Base-by-base conservation (phyloP, 345 rosid genomes). In the Ricinus communis region DNA sequence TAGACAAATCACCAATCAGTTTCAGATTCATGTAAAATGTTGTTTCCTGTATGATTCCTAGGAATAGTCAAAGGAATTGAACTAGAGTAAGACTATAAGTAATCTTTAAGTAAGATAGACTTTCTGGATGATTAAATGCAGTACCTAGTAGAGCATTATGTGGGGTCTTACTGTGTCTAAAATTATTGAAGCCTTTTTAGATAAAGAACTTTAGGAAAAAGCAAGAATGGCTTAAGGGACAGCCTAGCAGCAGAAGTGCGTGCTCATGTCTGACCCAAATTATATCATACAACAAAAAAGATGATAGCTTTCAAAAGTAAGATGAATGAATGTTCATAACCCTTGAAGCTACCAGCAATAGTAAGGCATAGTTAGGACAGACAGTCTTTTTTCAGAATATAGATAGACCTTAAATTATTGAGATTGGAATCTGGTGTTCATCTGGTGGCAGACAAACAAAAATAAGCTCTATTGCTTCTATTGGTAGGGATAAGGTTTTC, bases 101-200 rank as follows among this genome's bases (percentile, higher is more conserved):
- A 61, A 67, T 4, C 6, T 33, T 33, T 33, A 33, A 33, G 38
- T 33, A 33, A 33, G 38, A 33, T 33, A 43, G 22, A 12, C 40
- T 53, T 56, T 64, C 63, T 9, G 57, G 70, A 25, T 70, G 69
- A 47, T 28, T 13, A 36, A 74, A 28, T 69, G 15, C 33, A 62
- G 76, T 30, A 25, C 24, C 18, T 25, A 40, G 31, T n/a, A 59
- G 22, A 11, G 47, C 4, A 33, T 2, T 33, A 6, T 33, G 38
- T 33, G 38, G 38, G 41, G 58, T 13, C 73, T 68, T 55, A 64
- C 8, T 33, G 57, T 27, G 43, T 46, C 66, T 56, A 57, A 73
- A n/a, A 78, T 83, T 75, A 78, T 80, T 76, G 81, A 68, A 28
- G 36, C 10, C 69, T 70, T 78, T 73, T 71, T 27, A 62, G 70